phyloP scores from a whole-genome alignment of 2,329 filamentous ascomycete species.

The Colletotrichum phormii region DNA sequence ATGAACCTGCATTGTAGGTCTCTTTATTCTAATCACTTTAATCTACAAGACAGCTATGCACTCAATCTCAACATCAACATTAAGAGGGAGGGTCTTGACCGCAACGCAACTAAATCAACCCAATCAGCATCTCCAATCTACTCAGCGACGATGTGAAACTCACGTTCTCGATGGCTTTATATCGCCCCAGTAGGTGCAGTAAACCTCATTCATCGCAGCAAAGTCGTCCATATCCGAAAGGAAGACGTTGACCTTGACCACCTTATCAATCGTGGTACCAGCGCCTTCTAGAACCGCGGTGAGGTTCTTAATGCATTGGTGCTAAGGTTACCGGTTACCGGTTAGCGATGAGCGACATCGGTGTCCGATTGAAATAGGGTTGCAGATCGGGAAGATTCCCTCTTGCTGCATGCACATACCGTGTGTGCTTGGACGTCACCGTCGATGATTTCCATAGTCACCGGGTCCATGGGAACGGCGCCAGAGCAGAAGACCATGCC shows the following conservation, averaged over 20 bases:
- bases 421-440: constrained; percentile 76
- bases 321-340: constrained; percentile 42
- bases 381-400: neutral
- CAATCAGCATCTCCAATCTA: neutral
- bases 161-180: constrained; percentile 59
- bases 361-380: neutral
- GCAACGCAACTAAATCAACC: constrained; percentile 46
- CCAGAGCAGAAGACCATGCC: constrained; percentile 78
- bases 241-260: constrained; percentile 81
- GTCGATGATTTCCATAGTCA: constrained; percentile 67
- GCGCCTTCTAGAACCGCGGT: constrained; percentile 76
- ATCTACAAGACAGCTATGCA: constrained; percentile 47
- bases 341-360: constrained; percentile 9
- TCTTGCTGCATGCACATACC: constrained; percentile 42
- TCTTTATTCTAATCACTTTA: neutral
- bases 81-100: constrained; percentile 47
- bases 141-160: constrained; percentile 28
- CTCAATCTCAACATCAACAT: constrained; percentile 49
- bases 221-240: constrained; percentile 80
- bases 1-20: no score
- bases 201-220: constrained; percentile 79
- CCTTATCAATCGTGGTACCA: constrained; percentile 71
- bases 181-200: constrained; percentile 74
- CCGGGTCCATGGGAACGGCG: constrained; percentile 74
- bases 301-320: constrained; percentile 78